phyloP scores from a whole-genome alignment of 495 filamentous ascomycete species.

The Aspergillus bertholletiae region DNA sequence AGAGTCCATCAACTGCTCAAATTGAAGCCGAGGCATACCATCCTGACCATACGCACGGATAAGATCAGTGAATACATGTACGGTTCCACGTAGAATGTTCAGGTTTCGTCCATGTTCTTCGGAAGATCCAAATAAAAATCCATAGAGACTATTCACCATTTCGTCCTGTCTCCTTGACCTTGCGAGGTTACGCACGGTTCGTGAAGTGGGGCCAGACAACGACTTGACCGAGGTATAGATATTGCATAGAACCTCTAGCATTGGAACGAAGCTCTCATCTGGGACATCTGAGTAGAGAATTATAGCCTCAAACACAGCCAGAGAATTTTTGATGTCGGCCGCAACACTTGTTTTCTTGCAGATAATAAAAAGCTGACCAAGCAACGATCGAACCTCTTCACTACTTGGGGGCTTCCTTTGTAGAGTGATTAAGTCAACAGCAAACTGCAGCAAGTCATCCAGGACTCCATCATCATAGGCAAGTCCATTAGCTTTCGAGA shows the following conservation, averaged over 20 bases:
- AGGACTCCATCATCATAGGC: constrained; percentile 63
- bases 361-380: constrained; percentile 65
- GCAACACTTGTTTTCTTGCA: constrained; percentile 72
- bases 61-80: constrained; percentile 64
- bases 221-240: constrained; percentile 72
- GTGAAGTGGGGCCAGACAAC: constrained; percentile 70
- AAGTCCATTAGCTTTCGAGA: constrained; percentile 38
- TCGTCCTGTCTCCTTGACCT: constrained; percentile 74
- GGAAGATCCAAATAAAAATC: constrained; percentile 54
- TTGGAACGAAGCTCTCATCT: constrained; percentile 57
- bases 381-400: constrained; percentile 60
- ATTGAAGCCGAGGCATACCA: constrained; percentile 56
- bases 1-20: constrained; percentile 51
- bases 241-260: constrained; percentile 76
- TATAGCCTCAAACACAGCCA: constrained; percentile 74
- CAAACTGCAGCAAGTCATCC: constrained; percentile 65
- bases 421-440: constrained; percentile 78
- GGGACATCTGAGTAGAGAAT: constrained; percentile 78
- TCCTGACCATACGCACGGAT: constrained; percentile 52
- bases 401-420: constrained; percentile 73
- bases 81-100: constrained; percentile 62
- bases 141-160: constrained; percentile 61
- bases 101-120: constrained; percentile 49
- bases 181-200: constrained; percentile 70
- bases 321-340: constrained; percentile 69